Evolutionary conservation across 768 basidiomycete species (phyloP).

Genomic region (Podaxis mareebaensis): DNA sequence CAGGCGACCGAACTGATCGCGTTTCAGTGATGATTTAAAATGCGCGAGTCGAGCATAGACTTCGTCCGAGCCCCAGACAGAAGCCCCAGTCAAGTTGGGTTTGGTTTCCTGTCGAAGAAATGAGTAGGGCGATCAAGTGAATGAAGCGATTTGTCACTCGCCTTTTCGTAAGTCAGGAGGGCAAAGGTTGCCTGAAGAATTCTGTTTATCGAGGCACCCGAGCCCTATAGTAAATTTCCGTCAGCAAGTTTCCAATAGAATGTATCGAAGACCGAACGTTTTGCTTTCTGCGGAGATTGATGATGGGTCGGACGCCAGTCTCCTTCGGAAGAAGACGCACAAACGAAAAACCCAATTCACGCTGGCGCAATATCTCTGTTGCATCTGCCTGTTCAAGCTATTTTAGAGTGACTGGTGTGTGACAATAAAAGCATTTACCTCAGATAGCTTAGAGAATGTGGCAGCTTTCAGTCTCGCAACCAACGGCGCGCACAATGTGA

Average conservation of each 20-base stretch:
- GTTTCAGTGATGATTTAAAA: slow-evolving; percentile 58
- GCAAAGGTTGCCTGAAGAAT: slow-evolving; percentile 82
- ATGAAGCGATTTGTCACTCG: slow-evolving; percentile 26
- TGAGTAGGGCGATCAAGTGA: background rate
- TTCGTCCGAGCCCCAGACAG: slow-evolving; percentile 82
- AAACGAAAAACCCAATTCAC: slow-evolving; percentile 80
- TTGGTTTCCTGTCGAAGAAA: slow-evolving; percentile 52
- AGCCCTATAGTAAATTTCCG: slow-evolving; percentile 26
- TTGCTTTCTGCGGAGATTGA: slow-evolving; percentile 70
- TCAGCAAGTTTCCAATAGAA: background rate
- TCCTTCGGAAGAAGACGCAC: slow-evolving; percentile 93
- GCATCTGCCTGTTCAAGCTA: slow-evolving; percentile 53
- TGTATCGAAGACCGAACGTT: slow-evolving; percentile 18
- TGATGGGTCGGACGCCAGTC: slow-evolving; percentile 91
- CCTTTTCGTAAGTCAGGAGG: slow-evolving; percentile 88
- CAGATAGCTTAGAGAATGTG: slow-evolving; percentile 70
- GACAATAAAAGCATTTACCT: slow-evolving; percentile 42
- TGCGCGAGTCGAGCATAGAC: slow-evolving; percentile 73
- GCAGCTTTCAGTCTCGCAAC: slow-evolving; percentile 68
- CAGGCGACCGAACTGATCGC: slow-evolving; percentile 46
- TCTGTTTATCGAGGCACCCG: slow-evolving; percentile 79
- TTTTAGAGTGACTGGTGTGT: background rate
- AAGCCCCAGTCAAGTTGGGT: slow-evolving; percentile 70
- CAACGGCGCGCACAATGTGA: slow-evolving; percentile 76
- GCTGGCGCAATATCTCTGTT: slow-evolving; percentile 63